phyloP scores from a whole-genome alignment of 2,329 filamentous ascomycete species.

The Moelleriella libera region DNA sequence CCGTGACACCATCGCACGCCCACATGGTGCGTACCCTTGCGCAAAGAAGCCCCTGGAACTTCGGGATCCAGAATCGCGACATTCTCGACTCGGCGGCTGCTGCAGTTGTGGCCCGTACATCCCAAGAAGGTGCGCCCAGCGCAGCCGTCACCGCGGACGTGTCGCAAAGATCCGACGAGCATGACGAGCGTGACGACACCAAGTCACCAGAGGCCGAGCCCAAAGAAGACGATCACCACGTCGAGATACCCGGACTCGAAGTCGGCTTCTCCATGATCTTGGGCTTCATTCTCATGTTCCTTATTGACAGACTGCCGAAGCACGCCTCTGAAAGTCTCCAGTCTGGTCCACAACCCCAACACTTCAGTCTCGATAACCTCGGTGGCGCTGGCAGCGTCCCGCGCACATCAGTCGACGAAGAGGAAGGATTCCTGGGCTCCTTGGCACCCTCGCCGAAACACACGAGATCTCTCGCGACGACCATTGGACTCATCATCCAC shows the following conservation, averaged over 20 bases:
- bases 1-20: constrained; percentile 20
- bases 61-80: constrained; percentile 11
- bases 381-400: constrained; percentile 24
- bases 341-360: constrained; percentile 53
- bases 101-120: not conserved
- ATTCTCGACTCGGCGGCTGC: constrained; percentile 8
- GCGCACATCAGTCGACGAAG: constrained; percentile 34
- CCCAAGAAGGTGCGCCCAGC: no score
- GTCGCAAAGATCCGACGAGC: no score
- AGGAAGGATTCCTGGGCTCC: constrained; percentile 44
- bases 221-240: constrained; percentile 14
- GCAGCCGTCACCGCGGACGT: not conserved
- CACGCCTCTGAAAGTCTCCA: constrained; percentile 54
- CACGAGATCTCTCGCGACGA: constrained; percentile 62
- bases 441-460: constrained; percentile 42
- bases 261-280: constrained; percentile 77
- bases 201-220: constrained; percentile 12
- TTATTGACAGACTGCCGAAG: constrained; percentile 75
- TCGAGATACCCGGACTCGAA: constrained; percentile 51
- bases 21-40: constrained; percentile 19
- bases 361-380: constrained; percentile 80
- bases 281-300: constrained; percentile 93
- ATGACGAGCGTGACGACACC: constrained; percentile 2
- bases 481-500: constrained; percentile 89
- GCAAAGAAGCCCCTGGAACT: constrained; percentile 16